Base-by-base conservation (phyloP, 495 filamentous ascomycete species). In the Xylaria castorea region DNA sequence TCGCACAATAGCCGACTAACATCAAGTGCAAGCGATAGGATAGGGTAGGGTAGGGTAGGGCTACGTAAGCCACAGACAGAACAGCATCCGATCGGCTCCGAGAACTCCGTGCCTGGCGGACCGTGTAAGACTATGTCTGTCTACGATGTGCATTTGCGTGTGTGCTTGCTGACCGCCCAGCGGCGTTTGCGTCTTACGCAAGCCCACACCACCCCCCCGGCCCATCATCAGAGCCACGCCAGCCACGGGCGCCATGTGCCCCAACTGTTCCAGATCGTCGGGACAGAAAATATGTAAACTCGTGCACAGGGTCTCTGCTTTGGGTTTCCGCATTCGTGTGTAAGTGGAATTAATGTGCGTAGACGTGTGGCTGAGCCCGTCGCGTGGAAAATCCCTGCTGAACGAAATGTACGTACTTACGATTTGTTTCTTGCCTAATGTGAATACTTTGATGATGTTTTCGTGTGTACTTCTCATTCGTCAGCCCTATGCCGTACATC, bases 131-230 rank as follows among this genome's bases (percentile, higher is more conserved):
- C 34, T 16, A 11, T 42, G 38, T 40, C 38, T 40, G 38, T 42
- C 38, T 42, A 16, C 34, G 22, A 25, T 42, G n/a, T 63, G 18
- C 58, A 27, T 63, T 30, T 40, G 58, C 34, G 14, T 38, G 5
- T 38, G 14, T 16, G 34, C 25, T 3, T 22, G 20, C 36, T 63
- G n/a, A 63, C 34, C 20, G 30, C 61, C 61, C 38, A 27, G 36
- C 36, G 38, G 36, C 60, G 60, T 38, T n/a, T 8, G 58, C 34
- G 27, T 53, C 30, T 67, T 67, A 67, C 64, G 64, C 64, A 67
- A 67, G 40, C 63, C 22, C 58, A 61, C 58, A 36, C 27, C 22
- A 1, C 27, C 30, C 0, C 57, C 32, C 57, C 57, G 34, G 11
- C 32, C 57, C 57, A 58, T 61, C 38, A n/a, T 61, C 58, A n/a